Percentiles rank a stretch among this genome's conserved stretches.
Evolutionary conservation across 2,329 filamentous ascomycete species (phyloP).

Genomic region (Polychaeton citri): DNA sequence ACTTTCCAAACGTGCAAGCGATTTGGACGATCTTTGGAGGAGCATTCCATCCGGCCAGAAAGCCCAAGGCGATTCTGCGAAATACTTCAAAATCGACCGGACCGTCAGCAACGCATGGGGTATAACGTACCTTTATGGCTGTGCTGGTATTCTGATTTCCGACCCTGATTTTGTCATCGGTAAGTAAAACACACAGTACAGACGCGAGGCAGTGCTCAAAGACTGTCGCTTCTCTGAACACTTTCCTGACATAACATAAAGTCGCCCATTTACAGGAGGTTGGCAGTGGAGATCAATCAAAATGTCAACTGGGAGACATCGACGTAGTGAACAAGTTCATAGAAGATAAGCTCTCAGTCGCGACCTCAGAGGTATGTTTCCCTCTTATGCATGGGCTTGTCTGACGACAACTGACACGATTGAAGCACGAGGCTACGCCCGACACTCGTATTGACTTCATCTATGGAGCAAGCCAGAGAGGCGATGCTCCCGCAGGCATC

Average conservation of each 20-base stretch:
- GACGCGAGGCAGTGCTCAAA: too few species aligned
- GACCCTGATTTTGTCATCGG: background rate
- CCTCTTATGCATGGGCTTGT: background rate
- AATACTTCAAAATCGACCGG: background rate
- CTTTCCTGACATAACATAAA: background rate
- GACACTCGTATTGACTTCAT: background rate
- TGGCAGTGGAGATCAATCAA: background rate
- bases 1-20: background rate
- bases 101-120: background rate
- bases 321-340: background rate
- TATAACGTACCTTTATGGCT: background rate
- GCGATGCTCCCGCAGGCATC: background rate
- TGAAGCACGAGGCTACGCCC: background rate
- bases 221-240: background rate
- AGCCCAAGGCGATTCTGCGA: background rate
- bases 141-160: background rate
- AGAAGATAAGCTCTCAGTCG: background rate
- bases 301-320: background rate
- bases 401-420: background rate
- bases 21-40: background rate
- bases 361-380: background rate
- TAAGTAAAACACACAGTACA: background rate
- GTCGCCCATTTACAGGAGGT: background rate
- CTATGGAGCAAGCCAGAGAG: background rate
- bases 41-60: background rate